Conservation (phyloP, 2,329 filamentous ascomycete species). For the Teratosphaeria zuluensis region DNA sequence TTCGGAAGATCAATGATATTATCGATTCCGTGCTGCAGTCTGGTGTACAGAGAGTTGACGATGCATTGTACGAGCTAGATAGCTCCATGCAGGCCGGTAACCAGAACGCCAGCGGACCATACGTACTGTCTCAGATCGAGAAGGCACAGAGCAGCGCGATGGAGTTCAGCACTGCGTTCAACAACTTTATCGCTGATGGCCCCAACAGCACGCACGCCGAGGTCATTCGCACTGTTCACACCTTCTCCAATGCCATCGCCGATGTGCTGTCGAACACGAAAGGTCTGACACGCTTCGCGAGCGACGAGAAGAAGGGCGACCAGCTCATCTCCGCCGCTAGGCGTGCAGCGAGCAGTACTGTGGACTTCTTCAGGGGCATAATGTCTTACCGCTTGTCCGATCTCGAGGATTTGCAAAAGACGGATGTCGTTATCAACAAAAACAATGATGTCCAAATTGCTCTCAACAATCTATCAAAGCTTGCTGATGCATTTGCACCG, state of each 20-base stretch:
- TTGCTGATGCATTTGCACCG: constrained; percentile 84
- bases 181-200: constrained; percentile 95
- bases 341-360: constrained; percentile 73
- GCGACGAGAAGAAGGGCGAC: constrained; percentile 90
- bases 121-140: constrained; percentile 92
- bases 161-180: constrained; percentile 96
- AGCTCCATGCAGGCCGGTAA: constrained; percentile 98
- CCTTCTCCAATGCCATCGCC: constrained; percentile 80
- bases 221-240: constrained; percentile 84
- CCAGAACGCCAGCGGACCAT: constrained; percentile 90
- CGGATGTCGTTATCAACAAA: constrained; percentile 93
- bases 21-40: constrained; percentile 94
- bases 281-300: constrained; percentile 82
- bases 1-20: constrained; percentile 92
- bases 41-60: constrained; percentile 86
- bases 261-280: constrained; percentile 96
- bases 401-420: constrained; percentile 83
- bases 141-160: constrained; percentile 91
- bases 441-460: constrained; percentile 95
- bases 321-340: constrained; percentile 73
- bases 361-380: constrained; percentile 89
- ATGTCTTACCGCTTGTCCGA: constrained; percentile 90
- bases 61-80: constrained; percentile 93
- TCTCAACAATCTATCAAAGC: constrained; percentile 83
- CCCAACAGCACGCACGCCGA: constrained; percentile 83